phyloP scores from a whole-genome alignment of 768 basidiomycete genomes.

The Suillus americanus region DNA sequence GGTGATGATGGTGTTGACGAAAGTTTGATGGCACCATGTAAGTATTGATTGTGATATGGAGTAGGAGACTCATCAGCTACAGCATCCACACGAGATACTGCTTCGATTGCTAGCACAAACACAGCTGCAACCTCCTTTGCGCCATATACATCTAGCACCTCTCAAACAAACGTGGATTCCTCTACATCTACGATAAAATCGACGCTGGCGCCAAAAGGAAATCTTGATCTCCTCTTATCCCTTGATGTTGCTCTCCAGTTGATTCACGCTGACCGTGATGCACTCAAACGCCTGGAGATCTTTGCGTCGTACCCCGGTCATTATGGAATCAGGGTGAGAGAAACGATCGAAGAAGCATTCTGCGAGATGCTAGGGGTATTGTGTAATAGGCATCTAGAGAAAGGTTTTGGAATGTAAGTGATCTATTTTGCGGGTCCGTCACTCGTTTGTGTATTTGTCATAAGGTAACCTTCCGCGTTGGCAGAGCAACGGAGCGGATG shows the following conservation, averaged over 20 bases:
- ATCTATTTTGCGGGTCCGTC: background rate
- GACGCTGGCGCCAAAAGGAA: conserved; percentile 30
- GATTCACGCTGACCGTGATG: conserved; percentile 90
- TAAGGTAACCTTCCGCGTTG: background rate
- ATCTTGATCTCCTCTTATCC: conserved; percentile 84
- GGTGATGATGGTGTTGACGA: conserved; percentile 20
- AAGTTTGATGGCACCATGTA: background rate
- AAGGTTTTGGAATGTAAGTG: conserved; percentile 77
- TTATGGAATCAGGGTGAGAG: conserved; percentile 83
- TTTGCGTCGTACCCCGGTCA: conserved; percentile 86
- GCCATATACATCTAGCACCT: background rate
- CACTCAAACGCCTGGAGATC: conserved; percentile 88
- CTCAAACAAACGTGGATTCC: background rate
- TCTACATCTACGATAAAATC: background rate
- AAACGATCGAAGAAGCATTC: conserved; percentile 94
- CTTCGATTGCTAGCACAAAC: conserved; percentile 1
- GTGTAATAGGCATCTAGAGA: conserved; percentile 73
- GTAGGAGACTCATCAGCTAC: conserved; percentile 17
- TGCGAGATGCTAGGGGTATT: conserved; percentile 79
- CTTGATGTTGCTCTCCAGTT: conserved; percentile 89
- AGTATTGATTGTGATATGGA: conserved; percentile 2
- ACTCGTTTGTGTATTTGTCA: background rate
- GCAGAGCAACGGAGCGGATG: conserved; percentile 89
- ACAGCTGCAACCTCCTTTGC: conserved; percentile 2
- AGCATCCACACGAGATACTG: background rate